Evolutionary conservation across 2,329 filamentous ascomycete genomes (phyloP).

Genomic region (Colletotrichum sp.): DNA sequence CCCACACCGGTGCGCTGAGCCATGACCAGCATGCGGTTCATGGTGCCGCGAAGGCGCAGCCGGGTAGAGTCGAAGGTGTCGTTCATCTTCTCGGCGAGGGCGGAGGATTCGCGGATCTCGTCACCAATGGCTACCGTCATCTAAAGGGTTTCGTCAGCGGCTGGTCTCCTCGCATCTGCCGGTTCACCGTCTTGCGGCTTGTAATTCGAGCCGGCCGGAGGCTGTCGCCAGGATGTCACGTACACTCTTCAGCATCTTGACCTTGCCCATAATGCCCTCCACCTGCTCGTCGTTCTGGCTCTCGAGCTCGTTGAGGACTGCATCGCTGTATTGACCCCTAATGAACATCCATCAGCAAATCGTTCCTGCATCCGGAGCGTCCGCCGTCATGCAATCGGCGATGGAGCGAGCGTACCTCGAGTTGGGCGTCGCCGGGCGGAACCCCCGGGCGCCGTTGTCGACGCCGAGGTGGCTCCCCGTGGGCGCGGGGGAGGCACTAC

Average conservation of each 20-base stretch:
- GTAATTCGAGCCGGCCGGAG: background rate
- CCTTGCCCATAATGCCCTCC: conserved; percentile 89
- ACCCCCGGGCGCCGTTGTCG: conserved; percentile 44
- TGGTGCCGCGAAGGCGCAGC: conserved; percentile 82
- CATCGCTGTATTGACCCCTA: conserved; percentile 90
- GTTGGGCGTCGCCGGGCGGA: conserved; percentile 75
- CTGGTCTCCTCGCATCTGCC: background rate
- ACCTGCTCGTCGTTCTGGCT: conserved; percentile 93
- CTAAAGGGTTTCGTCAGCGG: conserved; percentile 47
- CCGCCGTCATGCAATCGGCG: background rate
- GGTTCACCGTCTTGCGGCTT: background rate
- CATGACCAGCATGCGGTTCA: conserved; percentile 98
- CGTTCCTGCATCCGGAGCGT: background rate
- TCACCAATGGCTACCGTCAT: conserved; percentile 93
- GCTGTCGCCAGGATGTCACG: conserved; percentile 37
- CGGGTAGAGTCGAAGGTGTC: conserved; percentile 89
- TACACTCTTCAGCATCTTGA: conserved; percentile 88
- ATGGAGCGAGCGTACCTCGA: conserved; percentile 50
- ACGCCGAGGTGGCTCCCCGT: conserved; percentile 30
- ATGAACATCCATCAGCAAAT: background rate
- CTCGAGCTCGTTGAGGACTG: conserved; percentile 91
- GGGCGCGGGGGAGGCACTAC: conserved; percentile 4
- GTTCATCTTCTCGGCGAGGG: conserved; percentile 94
- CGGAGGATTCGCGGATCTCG: conserved; percentile 89
- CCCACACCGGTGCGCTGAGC: conserved; percentile 92